Evolutionary conservation across 768 basidiomycete species (phyloP), one percentile per base, ranked within the genome.

Genomic region (Lactarius psammicola): DNA sequence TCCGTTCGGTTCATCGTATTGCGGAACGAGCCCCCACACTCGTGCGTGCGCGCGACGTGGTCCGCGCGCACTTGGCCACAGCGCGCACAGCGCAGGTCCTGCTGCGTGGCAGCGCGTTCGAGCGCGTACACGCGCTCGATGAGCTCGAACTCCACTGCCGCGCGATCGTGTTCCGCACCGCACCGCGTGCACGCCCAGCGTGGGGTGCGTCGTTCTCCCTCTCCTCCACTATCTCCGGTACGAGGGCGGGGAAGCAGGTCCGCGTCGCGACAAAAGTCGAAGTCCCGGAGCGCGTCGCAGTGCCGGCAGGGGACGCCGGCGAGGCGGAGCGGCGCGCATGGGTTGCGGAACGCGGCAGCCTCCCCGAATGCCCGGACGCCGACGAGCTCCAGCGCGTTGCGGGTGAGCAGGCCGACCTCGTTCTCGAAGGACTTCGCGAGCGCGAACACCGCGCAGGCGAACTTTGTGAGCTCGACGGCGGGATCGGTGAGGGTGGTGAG

Each of bases 241-340:
- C 38, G 38, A 65, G 77, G 68, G 71, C 81, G 77, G 11, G 92
- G 87, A 51, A 93, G 80, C 46, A 97, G 81, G 65, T 94, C 90
- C 13, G 87, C 82, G 76, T 98, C 96, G 18, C 96, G 86, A 74
- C 96, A 98, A 72, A 99, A 91, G 75, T 99, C 97, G 72, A 99
- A 92, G 74, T 96, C 94, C 3, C 90, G 85, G 66, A 95, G 81
- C 17, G 80, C 77, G 74, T 94, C 95, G 77, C 92, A 98, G 71
- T 88, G 85, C 49, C 84, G 86, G 74, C 96, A 98, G 34, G 95
- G 91, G 42, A 98, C 89, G 74, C 92, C 92, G 53, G 87, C 80
- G 31, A 98, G 76, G 70, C 90, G 89, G 62, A 96, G 82, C 10
- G 92, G 86, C 73, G 94, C 89, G 78, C 95, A 98, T 0, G 95